Conservation (phyloP, 768 basidiomycete species). For the Chlorophyllum brunneum region DNA sequence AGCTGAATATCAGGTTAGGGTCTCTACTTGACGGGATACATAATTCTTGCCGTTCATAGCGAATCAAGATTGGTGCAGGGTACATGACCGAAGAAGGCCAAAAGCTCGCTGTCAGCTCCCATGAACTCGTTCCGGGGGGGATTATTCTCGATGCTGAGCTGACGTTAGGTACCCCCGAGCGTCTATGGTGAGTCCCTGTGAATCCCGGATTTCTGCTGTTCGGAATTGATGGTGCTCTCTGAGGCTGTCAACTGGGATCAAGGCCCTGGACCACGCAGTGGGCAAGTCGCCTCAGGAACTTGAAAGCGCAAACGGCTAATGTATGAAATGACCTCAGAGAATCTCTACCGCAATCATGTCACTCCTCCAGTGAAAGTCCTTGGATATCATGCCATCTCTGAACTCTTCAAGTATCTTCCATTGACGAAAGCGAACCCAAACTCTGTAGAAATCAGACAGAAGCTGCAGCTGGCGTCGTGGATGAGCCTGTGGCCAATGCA, state of each 20-base stretch:
- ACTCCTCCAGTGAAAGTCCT: constrained; percentile 60
- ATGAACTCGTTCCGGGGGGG: constrained; percentile 60
- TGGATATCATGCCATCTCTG: constrained; percentile 61
- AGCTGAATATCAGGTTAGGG: constrained; percentile 64
- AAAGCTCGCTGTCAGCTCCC: constrained; percentile 56
- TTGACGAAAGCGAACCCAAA: constrained; percentile 54
- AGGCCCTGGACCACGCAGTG: constrained; percentile 76
- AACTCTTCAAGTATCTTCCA: constrained; percentile 74
- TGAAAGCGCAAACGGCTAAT: not conserved
- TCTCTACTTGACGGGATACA: not conserved
- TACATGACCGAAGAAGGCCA: constrained; percentile 66
- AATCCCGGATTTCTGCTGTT: not conserved
- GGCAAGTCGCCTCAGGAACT: constrained; percentile 37
- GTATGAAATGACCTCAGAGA: constrained; percentile 36
- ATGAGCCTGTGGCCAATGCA: constrained; percentile 75
- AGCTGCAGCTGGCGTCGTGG: constrained; percentile 72
- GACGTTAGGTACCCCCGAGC: constrained; percentile 67
- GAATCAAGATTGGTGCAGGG: constrained; percentile 55
- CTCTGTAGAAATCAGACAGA: constrained; percentile 58
- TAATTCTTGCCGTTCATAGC: not conserved
- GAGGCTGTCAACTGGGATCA: constrained; percentile 80
- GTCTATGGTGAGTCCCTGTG: constrained; percentile 54
- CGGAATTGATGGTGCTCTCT: not conserved
- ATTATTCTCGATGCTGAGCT: constrained; percentile 78
- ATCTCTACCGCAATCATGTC: constrained; percentile 53